phyloP scores from a whole-genome alignment of 345 rosid species.

The Adansonia digitata region DNA sequence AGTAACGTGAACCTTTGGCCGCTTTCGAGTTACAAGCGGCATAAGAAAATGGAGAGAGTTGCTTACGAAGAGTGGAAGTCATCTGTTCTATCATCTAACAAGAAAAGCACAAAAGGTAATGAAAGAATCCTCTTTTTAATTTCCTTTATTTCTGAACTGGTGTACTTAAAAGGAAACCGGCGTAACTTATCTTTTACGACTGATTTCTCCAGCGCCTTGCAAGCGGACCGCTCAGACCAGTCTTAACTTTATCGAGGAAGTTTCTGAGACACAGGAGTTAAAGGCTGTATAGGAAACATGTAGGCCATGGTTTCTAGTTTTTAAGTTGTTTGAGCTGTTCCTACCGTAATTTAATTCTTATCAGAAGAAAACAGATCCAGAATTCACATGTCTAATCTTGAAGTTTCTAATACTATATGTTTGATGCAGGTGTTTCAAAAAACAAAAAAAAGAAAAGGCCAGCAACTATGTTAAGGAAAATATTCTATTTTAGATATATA shows the following conservation, averaged over 20 bases:
- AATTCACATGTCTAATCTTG: no score
- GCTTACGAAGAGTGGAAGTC: slow-evolving; percentile 80
- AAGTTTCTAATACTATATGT: no score
- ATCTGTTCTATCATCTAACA: slow-evolving; percentile 48
- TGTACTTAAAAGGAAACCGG: not conserved
- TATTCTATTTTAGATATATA: no score
- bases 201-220: slow-evolving; percentile 38
- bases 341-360: not conserved
- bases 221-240: slow-evolving; percentile 52
- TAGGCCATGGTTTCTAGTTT: not conserved
- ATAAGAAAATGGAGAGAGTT: slow-evolving; percentile 49
- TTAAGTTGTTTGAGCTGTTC: not conserved
- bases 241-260: slow-evolving; percentile 45
- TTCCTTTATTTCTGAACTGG: not conserved
- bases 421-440: no score
- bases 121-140: not conserved
- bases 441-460: no score
- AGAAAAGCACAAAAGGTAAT: slow-evolving; percentile 40
- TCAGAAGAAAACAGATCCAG: not conserved
- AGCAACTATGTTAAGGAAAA: no score
- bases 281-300: slow-evolving; percentile 26
- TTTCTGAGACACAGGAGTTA: slow-evolving; percentile 29
- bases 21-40: slow-evolving; percentile 65
- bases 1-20: slow-evolving; percentile 20
- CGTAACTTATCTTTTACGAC: not conserved